Base-by-base conservation (phyloP, 768 basidiomycete species). In the Boletus sp. region DNA sequence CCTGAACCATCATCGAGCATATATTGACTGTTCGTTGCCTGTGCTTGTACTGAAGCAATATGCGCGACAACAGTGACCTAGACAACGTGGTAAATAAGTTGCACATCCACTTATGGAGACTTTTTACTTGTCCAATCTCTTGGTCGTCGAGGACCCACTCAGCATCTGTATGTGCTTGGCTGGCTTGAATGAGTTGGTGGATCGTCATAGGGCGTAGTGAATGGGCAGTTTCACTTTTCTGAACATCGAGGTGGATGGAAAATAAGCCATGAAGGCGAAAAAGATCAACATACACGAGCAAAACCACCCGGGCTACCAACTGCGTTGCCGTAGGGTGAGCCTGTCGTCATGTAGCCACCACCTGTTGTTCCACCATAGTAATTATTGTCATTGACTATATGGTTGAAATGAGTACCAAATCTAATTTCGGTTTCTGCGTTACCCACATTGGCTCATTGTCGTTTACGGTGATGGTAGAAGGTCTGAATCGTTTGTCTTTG, bases 1-100 rank as follows among this genome's bases (percentile, higher is more conserved):
- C 88, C 93, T 3, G 91, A 90, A 12, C 94, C 93, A 69, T 99
- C 96, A 56, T 94, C 90, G 5, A 99, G 76, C 56, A 76, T 72
- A 67, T 92, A 93, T 36, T 86, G 83, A 55, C 82, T 83, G 64
- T 95, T 94, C 2, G 95, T 98, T 3, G 90, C 79, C 58, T 89
- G 87, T 8, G 76, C 74, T 57, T 86, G 78, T 30, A 91, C 77
- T 17, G 83, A 82, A 10, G 83, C 76, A 4, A 97, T 85, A 64
- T 88, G 83, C 2, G 83, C 92, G 4, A 94, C 86, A 42, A 92
- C 63, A 0, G 87, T 84, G 33, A 94, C 75, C 91, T 94, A 36
- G 2, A 53, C 12, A 29, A 29, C 42, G 37, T 24, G 8, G 29
- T 50, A 4, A 60, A 30, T 33, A 47, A 11, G 17, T 9, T 67